phyloP scores from a whole-genome alignment of 495 filamentous ascomycete genomes.

The Podospora tetraspora region DNA sequence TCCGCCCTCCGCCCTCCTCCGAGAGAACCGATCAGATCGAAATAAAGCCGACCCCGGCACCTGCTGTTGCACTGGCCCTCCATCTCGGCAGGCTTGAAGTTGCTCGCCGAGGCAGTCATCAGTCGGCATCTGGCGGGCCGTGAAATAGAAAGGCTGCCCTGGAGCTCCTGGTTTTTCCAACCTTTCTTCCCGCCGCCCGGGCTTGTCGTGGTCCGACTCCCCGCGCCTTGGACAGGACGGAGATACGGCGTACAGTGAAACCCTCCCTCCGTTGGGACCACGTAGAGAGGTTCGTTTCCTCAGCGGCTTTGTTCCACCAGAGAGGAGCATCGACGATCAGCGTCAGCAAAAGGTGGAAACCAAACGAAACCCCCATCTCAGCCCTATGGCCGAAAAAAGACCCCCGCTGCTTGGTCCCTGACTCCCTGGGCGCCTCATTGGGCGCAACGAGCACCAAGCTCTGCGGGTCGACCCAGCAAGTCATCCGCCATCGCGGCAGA shows the following conservation, averaged over 20 bases:
- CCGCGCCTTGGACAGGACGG: background rate
- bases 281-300: background rate
- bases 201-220: background rate
- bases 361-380: slow-evolving; percentile 18
- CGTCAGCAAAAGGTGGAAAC: slow-evolving; percentile 2
- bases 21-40: background rate
- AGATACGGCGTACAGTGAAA: background rate
- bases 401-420: background rate
- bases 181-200: background rate
- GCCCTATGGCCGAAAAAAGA: slow-evolving; percentile 18
- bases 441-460: slow-evolving; percentile 7
- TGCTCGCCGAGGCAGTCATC: background rate
- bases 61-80: slow-evolving; percentile 5
- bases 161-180: background rate
- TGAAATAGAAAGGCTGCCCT: background rate
- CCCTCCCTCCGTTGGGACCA: background rate
- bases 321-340: background rate
- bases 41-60: background rate
- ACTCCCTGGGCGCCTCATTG: slow-evolving; percentile 5
- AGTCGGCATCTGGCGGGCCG: slow-evolving; percentile 1
- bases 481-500: slow-evolving; percentile 6
- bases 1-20: background rate
- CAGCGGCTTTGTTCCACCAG: background rate
- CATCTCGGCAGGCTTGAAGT: background rate
- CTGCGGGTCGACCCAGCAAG: slow-evolving; percentile 5